Conservation (phyloP, 2,329 filamentous ascomycete species). For the Huntiella bhutanensis region DNA sequence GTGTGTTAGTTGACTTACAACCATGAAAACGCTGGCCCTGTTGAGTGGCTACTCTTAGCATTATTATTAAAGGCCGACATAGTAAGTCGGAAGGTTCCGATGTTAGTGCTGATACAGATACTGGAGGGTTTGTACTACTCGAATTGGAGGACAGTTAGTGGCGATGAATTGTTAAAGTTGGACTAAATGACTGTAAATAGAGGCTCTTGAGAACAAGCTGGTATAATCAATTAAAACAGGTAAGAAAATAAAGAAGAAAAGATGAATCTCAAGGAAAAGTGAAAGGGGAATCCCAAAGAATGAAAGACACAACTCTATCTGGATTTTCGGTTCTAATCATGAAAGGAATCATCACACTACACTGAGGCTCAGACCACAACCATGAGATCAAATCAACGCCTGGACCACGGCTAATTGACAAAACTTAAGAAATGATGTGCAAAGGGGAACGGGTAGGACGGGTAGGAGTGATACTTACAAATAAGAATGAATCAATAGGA, state of each 20-base stretch:
- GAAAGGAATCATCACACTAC: too few relatives aligned
- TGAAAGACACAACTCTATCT: too few relatives aligned
- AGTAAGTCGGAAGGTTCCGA: not conserved
- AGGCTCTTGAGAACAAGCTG: not conserved
- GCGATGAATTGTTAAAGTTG: not conserved
- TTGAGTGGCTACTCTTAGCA: not conserved
- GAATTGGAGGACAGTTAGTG: not conserved
- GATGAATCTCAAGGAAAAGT: not conserved
- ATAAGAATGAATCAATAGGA: too few relatives aligned
- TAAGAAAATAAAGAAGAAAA: not conserved
- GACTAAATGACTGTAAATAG: not conserved
- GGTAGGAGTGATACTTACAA: too few relatives aligned
- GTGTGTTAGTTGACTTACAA: conserved; percentile 10
- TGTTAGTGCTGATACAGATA: not conserved
- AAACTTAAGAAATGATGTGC: too few relatives aligned
- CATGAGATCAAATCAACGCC: too few relatives aligned
- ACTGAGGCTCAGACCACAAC: too few relatives aligned
- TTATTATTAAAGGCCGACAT: conserved; percentile 9
- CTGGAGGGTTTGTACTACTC: not conserved
- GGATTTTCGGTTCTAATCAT: too few relatives aligned
- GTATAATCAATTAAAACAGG: not conserved
- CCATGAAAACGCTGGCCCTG: conserved; percentile 11
- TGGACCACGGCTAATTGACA: too few relatives aligned
- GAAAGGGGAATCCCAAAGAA: not conserved
- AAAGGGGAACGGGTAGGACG: too few relatives aligned